Evolutionary conservation across 139 green algal species (phyloP), one percentile per base, ranked within the genome.

Genomic region (Chlamydomonas applanata): DNA sequence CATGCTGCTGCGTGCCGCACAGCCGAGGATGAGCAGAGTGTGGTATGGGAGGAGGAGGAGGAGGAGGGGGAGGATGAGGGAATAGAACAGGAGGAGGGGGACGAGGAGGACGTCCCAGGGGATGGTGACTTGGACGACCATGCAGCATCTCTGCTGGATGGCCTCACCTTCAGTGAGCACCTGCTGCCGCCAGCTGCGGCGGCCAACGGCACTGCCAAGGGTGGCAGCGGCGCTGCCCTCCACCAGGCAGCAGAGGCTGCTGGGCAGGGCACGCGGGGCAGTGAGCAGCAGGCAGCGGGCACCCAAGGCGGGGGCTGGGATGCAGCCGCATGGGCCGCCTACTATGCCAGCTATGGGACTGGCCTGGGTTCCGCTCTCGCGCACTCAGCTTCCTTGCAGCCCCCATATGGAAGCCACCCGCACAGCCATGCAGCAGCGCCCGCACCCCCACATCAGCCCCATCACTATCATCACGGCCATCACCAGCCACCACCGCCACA

Each of bases 71-170:
- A 14, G 13, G 45, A 54, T 16, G 69, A 61, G 49, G 40, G 29
- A 29, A 56, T 60, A 56, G 59, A 33, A 20, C 14, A 45, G 54
- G 59, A 59, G 34, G 59, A 34, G 0, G 75, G 34, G 17, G 67
- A 19, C n/a, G 74, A 34, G 30, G 53, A 75, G 35, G 29, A 74
- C n/a, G 33, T 75, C 14, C 74, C 74, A 30, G 52, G 20, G 0
- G 62, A 64, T 16, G 53, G 70, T 4, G 74, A 80, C 1, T 49
- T 80, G 40, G 68, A 81, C 27, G 75, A 59, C 22, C 45, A 72
- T 71, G 75, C 75, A 13, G 66, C 45, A 9, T 17, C 32, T 4
- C 30, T 76, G 53, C 64, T 76, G 19, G 62, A 69, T 33, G 36
- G 59, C 24, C 71, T 77, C 17, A 66, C 3, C 7, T 33, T 77